These are phyloP conservation scores for Leccinum fibrillosum DNA, from an alignment of 768 basidiomycete genomes.

Conservation along the genomic window DNA sequence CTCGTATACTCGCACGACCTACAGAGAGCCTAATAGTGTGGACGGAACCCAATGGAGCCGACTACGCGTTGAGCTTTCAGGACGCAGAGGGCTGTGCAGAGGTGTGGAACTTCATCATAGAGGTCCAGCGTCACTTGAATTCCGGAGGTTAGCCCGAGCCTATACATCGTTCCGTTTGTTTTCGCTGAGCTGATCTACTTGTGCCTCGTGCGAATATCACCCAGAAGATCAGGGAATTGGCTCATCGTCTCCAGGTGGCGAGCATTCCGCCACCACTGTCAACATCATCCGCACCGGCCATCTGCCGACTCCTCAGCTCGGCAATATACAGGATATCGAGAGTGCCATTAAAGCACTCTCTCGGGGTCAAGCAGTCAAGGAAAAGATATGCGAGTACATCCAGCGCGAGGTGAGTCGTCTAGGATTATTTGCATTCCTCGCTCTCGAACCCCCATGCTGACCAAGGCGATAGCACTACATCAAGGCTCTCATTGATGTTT, in stretches of 20 bases:
- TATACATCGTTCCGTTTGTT: conserved; percentile 5
- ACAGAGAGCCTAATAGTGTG: conserved; percentile 97
- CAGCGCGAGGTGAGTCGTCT: conserved; percentile 65
- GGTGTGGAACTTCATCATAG: conserved; percentile 95
- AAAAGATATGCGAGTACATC: conserved; percentile 87
- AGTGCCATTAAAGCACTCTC: conserved; percentile 70
- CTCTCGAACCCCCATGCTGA: neutral
- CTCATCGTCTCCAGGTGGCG: conserved; percentile 65
- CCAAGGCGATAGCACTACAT: conserved; percentile 68
- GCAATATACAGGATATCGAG: conserved; percentile 78
- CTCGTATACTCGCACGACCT: conserved; percentile 14
- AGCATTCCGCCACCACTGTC: conserved; percentile 56
- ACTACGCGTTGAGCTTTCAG: conserved; percentile 96
- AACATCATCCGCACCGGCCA: conserved; percentile 69
- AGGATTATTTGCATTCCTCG: neutral
- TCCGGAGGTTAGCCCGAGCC: conserved; percentile 46
- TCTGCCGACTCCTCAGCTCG: conserved; percentile 72
- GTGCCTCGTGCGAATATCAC: conserved; percentile 13
- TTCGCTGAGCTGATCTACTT: conserved; percentile 15
- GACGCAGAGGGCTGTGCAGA: conserved; percentile 93
- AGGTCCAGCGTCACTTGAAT: conserved; percentile 85
- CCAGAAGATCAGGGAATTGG: conserved; percentile 46
- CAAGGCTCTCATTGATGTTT: conserved; percentile 78
- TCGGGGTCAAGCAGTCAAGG: conserved; percentile 69
- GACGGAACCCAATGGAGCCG: conserved; percentile 93